Evolutionary conservation across 1,139 yeast genomes (phyloP).

Genomic region (Candida mesenterica): DNA sequence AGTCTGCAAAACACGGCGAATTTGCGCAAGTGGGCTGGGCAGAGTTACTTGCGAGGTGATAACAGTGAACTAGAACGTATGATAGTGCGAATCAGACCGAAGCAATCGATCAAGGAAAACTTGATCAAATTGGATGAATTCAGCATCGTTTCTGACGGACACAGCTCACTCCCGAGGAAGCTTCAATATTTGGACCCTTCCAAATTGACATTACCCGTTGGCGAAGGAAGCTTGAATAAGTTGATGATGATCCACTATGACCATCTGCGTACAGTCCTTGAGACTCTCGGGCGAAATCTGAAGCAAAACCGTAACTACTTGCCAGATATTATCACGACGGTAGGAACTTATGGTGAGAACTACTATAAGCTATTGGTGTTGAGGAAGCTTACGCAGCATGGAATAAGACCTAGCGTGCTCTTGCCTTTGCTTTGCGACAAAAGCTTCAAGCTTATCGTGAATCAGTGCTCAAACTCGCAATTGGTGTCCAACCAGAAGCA

Average conservation of each 20-base stretch:
- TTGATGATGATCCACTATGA: conserved; percentile 16
- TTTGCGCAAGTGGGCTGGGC: background rate
- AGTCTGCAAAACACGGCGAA: background rate
- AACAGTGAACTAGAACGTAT: background rate
- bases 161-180: background rate
- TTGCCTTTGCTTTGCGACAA: conserved; percentile 16
- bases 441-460: conserved; percentile 17
- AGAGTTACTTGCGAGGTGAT: background rate
- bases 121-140: background rate
- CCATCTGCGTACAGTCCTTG: conserved; percentile 17
- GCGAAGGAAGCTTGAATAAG: conserved; percentile 11
- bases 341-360: conserved; percentile 18
- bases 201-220: background rate
- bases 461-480: conserved; percentile 6
- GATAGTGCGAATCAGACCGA: background rate
- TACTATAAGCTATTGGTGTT: conserved; percentile 15
- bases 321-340: conserved; percentile 14
- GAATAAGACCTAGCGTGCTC: conserved; percentile 1
- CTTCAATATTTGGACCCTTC: background rate
- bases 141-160: background rate
- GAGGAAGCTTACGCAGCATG: conserved; percentile 8
- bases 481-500: background rate
- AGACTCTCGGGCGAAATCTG: conserved; percentile 2
- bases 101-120: background rate
- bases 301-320: conserved; percentile 7